Conservation (phyloP, 2,329 filamentous ascomycete genomes). For the Curvularia eragrostidis region DNA sequence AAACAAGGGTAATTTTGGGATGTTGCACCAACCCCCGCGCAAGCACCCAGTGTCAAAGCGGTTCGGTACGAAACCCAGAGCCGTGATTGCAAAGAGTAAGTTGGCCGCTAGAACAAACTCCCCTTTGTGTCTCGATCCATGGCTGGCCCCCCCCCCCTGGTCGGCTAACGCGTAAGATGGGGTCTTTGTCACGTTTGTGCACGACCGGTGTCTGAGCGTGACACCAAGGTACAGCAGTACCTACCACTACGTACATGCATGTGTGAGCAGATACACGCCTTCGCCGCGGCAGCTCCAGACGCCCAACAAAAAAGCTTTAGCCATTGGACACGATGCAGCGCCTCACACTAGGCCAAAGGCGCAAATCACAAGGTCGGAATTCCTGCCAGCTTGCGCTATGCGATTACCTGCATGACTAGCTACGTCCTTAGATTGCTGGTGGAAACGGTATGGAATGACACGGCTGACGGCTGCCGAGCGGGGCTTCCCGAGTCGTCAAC, state of each 20-base stretch:
- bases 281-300: too few species aligned
- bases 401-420: conserved; percentile 31
- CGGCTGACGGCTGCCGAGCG: conserved; percentile 29
- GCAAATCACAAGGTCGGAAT: conserved; percentile 19
- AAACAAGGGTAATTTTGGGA: conserved; percentile 12
- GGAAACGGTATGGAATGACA: conserved; percentile 12
- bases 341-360: conserved; percentile 2
- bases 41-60: conserved; percentile 22
- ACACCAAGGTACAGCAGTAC: not conserved
- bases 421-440: conserved; percentile 20
- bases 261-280: too few species aligned
- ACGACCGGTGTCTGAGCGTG: not conserved
- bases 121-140: conserved; percentile 2
- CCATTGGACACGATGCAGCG: conserved; percentile 8
- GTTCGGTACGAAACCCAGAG: conserved; percentile 25
- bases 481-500: conserved; percentile 30
- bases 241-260: too few species aligned
- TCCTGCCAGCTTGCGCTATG: conserved; percentile 20
- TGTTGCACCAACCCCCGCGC: conserved; percentile 6
- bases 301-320: conserved; percentile 9
- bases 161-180: not conserved
- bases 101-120: conserved; percentile 14
- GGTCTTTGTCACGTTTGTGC: not conserved
- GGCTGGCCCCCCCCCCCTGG: not conserved
- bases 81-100: conserved; percentile 6